Evolutionary conservation across 805 yeast species (phyloP), one percentile per base, ranked within the genome.

Genomic region (Isabelozyma heimii): DNA sequence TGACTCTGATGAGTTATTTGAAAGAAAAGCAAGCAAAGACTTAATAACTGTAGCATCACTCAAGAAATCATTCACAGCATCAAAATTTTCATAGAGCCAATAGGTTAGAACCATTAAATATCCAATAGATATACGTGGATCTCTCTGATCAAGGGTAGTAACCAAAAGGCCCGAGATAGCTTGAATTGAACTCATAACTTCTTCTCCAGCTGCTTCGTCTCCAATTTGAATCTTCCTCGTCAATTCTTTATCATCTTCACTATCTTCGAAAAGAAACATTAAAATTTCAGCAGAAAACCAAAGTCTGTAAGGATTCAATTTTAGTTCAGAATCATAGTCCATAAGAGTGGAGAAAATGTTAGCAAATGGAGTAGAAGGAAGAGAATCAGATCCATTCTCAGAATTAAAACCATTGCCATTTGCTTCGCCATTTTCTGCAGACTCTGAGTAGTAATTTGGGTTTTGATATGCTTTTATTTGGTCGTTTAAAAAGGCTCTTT

Each of bases 251-350:
- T 81, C 69, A 15, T 76, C 81, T 5, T 74, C 74, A 50, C 67
- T 70, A 37, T 79, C 85, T 47, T 80, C 81, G 52, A 91, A 78
- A 2, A 91, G 62, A 47, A 79, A 80, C 40, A 87, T 72, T 17
- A 92, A 62, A 4, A 89, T 70, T 4, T 83, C 78, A 2, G 87
- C 72, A 0, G 97, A 82, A 67, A 92, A 91, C 94, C 96, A 94
- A 1, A 83, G 67, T 58, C 84, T 82, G 62, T 91, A 94, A 0
- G 99, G 97, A 55, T 94, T 92, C 33, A 91, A 67, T 47, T 84
- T 81, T 41, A 62, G 49, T 13, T 69, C 74, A 1, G 72, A 81
- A 54, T 91, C 92, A 58, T 87, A 89, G 53, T 87, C 92, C 55
- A 90, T 77, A 6, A 94, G 65, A 0, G 87, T 79, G 24, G 82